Evolutionary conservation across 1,284 basidiomycete species (phyloP), one percentile per base, ranked within the genome.

Genomic region (Trichosporon sp.): DNA sequence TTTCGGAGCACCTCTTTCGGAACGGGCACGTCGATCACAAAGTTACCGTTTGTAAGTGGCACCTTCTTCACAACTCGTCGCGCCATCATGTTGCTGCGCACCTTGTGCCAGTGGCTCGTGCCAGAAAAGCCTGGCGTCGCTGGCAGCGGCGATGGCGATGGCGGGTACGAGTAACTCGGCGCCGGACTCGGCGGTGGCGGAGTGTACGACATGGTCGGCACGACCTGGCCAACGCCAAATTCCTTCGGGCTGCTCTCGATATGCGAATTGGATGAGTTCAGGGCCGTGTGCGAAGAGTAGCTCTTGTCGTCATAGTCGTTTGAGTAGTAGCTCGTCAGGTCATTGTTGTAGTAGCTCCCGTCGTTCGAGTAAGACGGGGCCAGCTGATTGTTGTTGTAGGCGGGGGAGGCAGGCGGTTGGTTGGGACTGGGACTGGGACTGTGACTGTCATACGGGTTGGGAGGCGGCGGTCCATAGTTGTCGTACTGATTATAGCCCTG

Each of bases 11-110:
- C 91, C 68, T 87, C 85, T 49, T 85, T 85, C 4, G 91, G 90
- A 3, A 91, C 90, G 19, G 85, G 86, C 62, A 91, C 86, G 74
- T 92, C 91, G 69, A 92, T 84, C 32, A 92, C 88, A 56, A 93
- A 81, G 78, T 93, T 93, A 34, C 90, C 91, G 65, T 92, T 84
- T 78, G 87, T 84, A 40, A 95, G 85, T 71, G 88, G 88, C 68
- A 94, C 88, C 72, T 91, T 88, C 70, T 88, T 86, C 61, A 92
- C 84, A 37, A 90, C 89, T 61, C 81, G 71, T 46, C 70, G 61
- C 52, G 75, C 73, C 13, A 78, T 67, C 8, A 77, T 66, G 56
- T 76, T 72, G 34, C 73, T 74, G 33, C 76, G 64, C 66, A 75
- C 72, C 11, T 54, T 44, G 62, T 78, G 76, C 76, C 77, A 78